A percentile compares a stretch with the other conserved stretches of the same genome.
These are phyloP conservation scores for Metschnikowia santaceciliae DNA, from an alignment of 805 yeast genomes.

Conservation along the genomic window DNA sequence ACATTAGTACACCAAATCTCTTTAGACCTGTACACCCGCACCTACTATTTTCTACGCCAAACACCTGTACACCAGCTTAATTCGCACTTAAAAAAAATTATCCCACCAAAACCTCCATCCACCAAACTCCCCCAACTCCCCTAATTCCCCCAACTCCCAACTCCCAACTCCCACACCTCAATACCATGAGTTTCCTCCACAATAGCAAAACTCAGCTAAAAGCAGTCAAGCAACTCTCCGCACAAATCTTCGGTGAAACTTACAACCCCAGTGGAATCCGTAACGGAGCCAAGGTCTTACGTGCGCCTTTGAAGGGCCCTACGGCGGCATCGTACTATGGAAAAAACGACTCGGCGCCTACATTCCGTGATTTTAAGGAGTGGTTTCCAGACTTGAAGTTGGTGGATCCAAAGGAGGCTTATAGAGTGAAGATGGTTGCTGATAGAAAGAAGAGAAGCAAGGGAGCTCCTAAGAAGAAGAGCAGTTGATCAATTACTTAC, in stretches of 20 bases:
- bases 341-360: constrained; percentile 58
- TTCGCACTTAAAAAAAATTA: neutral
- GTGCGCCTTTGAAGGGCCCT: constrained; percentile 69
- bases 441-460: constrained; percentile 79
- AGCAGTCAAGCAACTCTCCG: constrained; percentile 55
- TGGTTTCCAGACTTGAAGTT: constrained; percentile 51
- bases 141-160: too few relatives aligned
- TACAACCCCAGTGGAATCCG: constrained; percentile 64
- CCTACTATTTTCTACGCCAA: too few relatives aligned
- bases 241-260: constrained; percentile 63
- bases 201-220: constrained; percentile 40
- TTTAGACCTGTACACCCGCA: too few relatives aligned
- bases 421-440: constrained; percentile 60
- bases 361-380: constrained; percentile 54
- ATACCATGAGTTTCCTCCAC: neutral
- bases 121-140: neutral
- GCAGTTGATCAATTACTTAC: constrained; percentile 9
- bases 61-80: neutral
- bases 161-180: neutral
- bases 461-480: constrained; percentile 78
- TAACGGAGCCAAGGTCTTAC: constrained; percentile 69
- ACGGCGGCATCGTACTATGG: constrained; percentile 71
- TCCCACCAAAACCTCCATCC: neutral
- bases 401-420: constrained; percentile 64
- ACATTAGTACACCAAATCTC: too few relatives aligned